Conservation (phyloP, 1,284 basidiomycete species). For the Vanrija sp. region DNA sequence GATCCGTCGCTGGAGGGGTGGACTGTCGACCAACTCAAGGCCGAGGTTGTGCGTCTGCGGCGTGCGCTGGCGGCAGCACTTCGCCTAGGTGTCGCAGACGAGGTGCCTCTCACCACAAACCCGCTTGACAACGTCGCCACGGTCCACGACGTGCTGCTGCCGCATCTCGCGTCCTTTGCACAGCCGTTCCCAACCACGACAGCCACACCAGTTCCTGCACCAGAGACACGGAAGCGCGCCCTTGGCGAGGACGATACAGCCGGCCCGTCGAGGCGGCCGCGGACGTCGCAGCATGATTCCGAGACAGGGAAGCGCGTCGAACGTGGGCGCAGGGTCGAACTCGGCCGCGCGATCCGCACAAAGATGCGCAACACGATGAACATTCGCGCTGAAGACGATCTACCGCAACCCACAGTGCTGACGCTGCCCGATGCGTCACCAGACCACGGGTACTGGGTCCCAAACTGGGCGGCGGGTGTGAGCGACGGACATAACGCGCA, state of each 20-base stretch:
- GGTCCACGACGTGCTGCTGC: neutral
- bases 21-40: slow-evolving; percentile 26
- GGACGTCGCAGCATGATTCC: slow-evolving; percentile 5
- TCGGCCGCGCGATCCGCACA: slow-evolving; percentile 18
- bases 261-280: neutral
- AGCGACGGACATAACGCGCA: slow-evolving; percentile 12
- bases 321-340: slow-evolving; percentile 13
- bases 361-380: slow-evolving; percentile 24
- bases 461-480: slow-evolving; percentile 19
- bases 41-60: slow-evolving; percentile 30
- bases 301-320: slow-evolving; percentile 21
- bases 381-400: slow-evolving; percentile 17
- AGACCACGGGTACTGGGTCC: slow-evolving; percentile 10
- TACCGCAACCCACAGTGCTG: slow-evolving; percentile 12
- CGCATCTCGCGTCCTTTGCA: neutral
- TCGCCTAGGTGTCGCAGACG: neutral
- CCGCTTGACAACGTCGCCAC: neutral
- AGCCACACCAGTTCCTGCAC: neutral
- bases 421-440: neutral
- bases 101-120: neutral
- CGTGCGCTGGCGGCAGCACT: slow-evolving; percentile 3
- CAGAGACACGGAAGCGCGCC: slow-evolving; percentile 1
- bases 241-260: neutral
- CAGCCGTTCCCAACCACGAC: neutral
- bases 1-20: slow-evolving; percentile 20